phyloP scores from a whole-genome alignment of 345 rosid genomes.

The Durio zibethinus region DNA sequence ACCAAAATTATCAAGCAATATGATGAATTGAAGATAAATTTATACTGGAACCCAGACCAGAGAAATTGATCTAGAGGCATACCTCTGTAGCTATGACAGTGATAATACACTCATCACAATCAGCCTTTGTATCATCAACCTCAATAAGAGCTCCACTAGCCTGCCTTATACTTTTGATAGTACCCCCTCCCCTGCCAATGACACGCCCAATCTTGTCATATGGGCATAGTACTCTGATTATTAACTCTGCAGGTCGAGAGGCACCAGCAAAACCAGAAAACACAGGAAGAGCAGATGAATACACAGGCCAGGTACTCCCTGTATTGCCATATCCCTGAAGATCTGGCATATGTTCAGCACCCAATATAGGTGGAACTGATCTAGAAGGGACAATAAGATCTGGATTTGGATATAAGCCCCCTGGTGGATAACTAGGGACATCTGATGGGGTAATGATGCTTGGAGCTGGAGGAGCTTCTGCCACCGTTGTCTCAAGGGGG shows the following conservation, averaged over 20 bases:
- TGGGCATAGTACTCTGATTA: slow-evolving; percentile 66
- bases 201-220: slow-evolving; percentile 89
- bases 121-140: slow-evolving; percentile 73
- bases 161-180: slow-evolving; percentile 88
- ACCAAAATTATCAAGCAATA: neutral
- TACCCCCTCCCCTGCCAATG: slow-evolving; percentile 90
- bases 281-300: slow-evolving; percentile 68
- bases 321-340: slow-evolving; percentile 68
- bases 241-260: slow-evolving; percentile 62
- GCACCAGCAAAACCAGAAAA: slow-evolving; percentile 51
- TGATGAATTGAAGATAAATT: neutral
- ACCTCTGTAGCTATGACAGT: slow-evolving; percentile 73
- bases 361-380: slow-evolving; percentile 57
- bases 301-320: slow-evolving; percentile 65
- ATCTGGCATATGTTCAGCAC: slow-evolving; percentile 57
- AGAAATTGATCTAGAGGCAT: slow-evolving; percentile 2
- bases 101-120: slow-evolving; percentile 66
- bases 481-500: slow-evolving; percentile 68
- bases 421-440: slow-evolving; percentile 65
- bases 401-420: slow-evolving; percentile 65
- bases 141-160: slow-evolving; percentile 81
- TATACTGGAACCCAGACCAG: neutral
- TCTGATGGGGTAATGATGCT: slow-evolving; percentile 88
- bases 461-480: slow-evolving; percentile 62
- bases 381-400: slow-evolving; percentile 59